Conservation (phyloP, 345 rosid species). For the Euphorbia lathyris region DNA sequence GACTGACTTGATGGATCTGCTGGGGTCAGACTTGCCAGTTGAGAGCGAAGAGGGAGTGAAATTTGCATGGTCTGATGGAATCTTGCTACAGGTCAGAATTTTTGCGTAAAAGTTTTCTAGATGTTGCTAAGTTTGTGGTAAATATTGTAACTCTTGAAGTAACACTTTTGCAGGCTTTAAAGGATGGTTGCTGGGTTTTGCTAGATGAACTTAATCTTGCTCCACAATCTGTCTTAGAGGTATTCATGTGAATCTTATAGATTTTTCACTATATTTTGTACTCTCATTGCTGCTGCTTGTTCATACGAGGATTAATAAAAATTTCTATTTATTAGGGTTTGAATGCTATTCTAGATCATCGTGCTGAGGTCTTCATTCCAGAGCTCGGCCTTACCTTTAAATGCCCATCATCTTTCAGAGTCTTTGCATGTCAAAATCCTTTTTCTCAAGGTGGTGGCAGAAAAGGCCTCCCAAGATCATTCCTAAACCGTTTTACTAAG, state of each 20-base stretch:
- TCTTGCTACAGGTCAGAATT: slow-evolving; percentile 68
- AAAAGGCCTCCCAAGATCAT: slow-evolving; percentile 94
- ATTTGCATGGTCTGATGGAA: slow-evolving; percentile 98
- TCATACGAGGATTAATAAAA: not conserved
- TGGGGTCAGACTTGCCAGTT: slow-evolving; percentile 92
- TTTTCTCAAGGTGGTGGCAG: slow-evolving; percentile 96
- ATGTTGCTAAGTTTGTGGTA: slow-evolving; percentile 2
- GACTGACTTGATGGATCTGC: slow-evolving; percentile 98
- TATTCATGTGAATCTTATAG: slow-evolving; percentile 8
- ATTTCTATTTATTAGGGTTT: slow-evolving; percentile 53
- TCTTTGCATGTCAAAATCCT: slow-evolving; percentile 98
- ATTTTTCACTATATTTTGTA: not conserved
- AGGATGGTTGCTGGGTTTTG: slow-evolving; percentile 96
- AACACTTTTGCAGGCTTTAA: slow-evolving; percentile 61
- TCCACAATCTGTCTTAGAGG: slow-evolving; percentile 97
- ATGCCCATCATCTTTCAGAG: slow-evolving; percentile 78
- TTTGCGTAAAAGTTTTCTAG: not conserved
- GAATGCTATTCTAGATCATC: slow-evolving; percentile 95
- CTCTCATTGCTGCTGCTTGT: not conserved
- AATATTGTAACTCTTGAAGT: slow-evolving; percentile 3
- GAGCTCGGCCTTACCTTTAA: slow-evolving; percentile 76
- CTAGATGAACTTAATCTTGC: slow-evolving; percentile 98
- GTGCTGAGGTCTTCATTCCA: slow-evolving; percentile 92
- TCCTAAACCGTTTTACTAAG: slow-evolving; percentile 90
- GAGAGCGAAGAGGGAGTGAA: slow-evolving; percentile 85